Conservation (phyloP, 2,329 filamentous ascomycete species). For the Botrytis paeoniae region DNA sequence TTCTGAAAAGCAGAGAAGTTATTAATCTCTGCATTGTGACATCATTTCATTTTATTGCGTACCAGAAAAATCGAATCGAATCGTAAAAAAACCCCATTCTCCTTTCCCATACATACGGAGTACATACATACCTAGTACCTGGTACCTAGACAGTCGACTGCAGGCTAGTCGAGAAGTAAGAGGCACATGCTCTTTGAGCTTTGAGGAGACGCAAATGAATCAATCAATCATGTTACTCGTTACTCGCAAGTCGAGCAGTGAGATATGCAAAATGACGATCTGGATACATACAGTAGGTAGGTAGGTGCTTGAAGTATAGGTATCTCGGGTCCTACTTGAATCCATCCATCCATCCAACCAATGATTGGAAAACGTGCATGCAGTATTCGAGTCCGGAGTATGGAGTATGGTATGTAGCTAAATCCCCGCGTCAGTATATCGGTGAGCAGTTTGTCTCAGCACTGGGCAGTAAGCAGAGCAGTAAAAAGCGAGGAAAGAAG, state of each 20-base stretch:
- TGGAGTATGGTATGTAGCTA: neutral
- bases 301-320: too few species aligned
- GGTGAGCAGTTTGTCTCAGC: neutral
- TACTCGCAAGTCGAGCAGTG: too few species aligned
- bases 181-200: neutral
- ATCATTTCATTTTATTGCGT: neutral
- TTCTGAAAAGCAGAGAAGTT: too few species aligned
- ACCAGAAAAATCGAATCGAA: too few species aligned
- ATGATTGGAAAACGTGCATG: neutral
- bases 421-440: neutral
- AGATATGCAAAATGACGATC: neutral
- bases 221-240: neutral
- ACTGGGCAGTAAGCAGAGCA: too few species aligned
- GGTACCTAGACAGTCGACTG: neutral
- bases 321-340: neutral
- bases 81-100: too few species aligned
- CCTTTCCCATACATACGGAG: too few species aligned
- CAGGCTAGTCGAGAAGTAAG: neutral
- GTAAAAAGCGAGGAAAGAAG: too few species aligned
- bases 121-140: neutral
- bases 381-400: neutral
- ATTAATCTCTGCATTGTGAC: slow-evolving; percentile 2
- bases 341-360: neutral
- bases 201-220: neutral
- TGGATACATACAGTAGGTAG: neutral